phyloP scores from a whole-genome alignment of 75 land plant genomes.

The Cunninghamia lanceolata region DNA sequence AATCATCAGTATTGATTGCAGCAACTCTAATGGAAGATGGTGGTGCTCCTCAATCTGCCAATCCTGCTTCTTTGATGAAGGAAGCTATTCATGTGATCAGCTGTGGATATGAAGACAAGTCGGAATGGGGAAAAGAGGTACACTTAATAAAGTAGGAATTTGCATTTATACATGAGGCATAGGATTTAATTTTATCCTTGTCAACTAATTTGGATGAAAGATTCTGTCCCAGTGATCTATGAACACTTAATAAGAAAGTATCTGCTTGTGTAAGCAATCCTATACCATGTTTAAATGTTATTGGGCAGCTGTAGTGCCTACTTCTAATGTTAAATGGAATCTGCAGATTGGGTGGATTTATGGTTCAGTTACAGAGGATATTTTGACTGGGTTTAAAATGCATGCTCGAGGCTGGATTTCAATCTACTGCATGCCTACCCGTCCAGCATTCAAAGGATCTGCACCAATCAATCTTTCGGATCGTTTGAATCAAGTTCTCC shows the following conservation, averaged over 20 bases:
- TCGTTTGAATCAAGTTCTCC: constrained; percentile 84
- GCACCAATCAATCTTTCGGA: constrained; percentile 93
- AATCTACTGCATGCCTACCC: constrained; percentile 82
- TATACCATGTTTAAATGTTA: not conserved
- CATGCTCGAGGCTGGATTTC: constrained; percentile 92
- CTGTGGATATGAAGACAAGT: constrained; percentile 97
- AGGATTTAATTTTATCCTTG: not conserved
- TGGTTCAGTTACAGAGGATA: constrained; percentile 93
- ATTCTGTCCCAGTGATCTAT: not conserved
- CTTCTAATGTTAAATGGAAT: constrained; percentile 1
- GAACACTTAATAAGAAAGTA: not conserved
- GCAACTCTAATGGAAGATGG: constrained; percentile 88
- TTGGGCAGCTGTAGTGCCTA: not conserved
- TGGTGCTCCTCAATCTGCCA: constrained; percentile 77
- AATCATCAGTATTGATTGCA: constrained; percentile 93
- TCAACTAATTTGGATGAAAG: not conserved
- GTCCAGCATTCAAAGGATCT: constrained; percentile 88
- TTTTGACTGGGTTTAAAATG: constrained; percentile 90
- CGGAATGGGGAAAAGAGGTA: constrained; percentile 99
- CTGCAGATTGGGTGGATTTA: constrained; percentile 90
- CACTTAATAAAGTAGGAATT: not conserved
- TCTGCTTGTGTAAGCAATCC: not conserved
- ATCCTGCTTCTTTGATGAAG: constrained; percentile 77
- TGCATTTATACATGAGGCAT: not conserved
- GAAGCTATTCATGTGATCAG: constrained; percentile 99